Conservation (phyloP, 192 early-diverging fungal genomes). For the Dissophora ornata region DNA sequence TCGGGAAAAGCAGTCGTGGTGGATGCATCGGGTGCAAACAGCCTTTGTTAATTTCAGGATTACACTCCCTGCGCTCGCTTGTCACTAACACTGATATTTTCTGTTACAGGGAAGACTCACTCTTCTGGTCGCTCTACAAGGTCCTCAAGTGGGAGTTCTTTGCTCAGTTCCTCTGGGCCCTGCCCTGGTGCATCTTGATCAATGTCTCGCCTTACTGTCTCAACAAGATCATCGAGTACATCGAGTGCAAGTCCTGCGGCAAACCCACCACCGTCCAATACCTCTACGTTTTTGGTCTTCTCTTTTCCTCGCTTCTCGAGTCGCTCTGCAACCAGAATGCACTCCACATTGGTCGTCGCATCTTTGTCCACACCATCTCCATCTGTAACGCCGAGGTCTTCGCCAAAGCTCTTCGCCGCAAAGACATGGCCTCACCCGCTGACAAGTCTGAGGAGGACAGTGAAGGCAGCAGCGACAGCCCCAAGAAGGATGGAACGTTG, state of each 20-base stretch:
- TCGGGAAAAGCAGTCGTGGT: too few relatives aligned
- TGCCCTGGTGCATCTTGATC: conserved; percentile 41
- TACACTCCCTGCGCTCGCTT: too few relatives aligned
- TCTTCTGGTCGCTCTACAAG: conserved; percentile 28
- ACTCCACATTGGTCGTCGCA: conserved; percentile 72
- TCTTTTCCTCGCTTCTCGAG: conserved; percentile 58
- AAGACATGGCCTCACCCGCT: conserved; percentile 58
- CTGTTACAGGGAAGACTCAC: conserved; percentile 30
- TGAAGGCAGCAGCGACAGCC: conserved; percentile 3
- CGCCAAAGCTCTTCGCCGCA: conserved; percentile 60
- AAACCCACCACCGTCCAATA: conserved; percentile 52
- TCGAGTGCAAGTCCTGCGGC: conserved; percentile 47
- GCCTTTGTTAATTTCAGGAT: too few relatives aligned
- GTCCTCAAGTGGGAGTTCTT: conserved; percentile 44
- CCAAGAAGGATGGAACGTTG: conserved; percentile 36
- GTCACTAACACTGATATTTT: too few relatives aligned
- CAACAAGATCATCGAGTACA: conserved; percentile 52
- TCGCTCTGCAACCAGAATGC: conserved; percentile 62
- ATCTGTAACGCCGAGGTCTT: conserved; percentile 62
- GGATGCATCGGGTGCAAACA: too few relatives aligned
- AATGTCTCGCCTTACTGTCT: conserved; percentile 49
- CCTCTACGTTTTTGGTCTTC: conserved; percentile 69
- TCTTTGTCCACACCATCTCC: conserved; percentile 67
- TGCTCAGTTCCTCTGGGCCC: conserved; percentile 42
- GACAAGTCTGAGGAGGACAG: conserved; percentile 44